Evolutionary conservation across 1,139 yeast species (phyloP), one percentile per base, ranked within the genome.

Genomic region (Kodamaea sp.): DNA sequence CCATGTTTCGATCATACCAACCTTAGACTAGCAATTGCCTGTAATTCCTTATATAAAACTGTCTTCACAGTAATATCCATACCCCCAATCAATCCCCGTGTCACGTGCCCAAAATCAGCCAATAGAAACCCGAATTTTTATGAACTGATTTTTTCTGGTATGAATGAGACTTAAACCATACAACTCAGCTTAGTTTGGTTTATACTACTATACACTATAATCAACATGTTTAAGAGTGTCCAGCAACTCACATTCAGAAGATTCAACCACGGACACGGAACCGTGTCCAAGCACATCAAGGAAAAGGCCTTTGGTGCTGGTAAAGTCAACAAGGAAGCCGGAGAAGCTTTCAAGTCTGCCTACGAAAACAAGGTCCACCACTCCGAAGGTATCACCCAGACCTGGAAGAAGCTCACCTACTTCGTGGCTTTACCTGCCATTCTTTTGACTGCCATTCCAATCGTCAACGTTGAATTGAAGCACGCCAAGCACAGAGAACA

Each of bases 401-500:
- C 83, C 53, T 92, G 98, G 98, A 81, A 78, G 66, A 89, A 83
- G 66, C 76, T 90, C 65, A 78, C 96, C 34, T 70, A 78, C 60
- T 73, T 78, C 42, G 79, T 88, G 43, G 96, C 95, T 36, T 64
- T 83, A 38, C 98, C 97, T 53, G 87, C 86, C 39, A 78, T 89
- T 48, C 62, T 77, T 36, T 73, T 78, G 55, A 76, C 94, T 46
- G 85, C 94, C 32, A 73, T 83, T 57, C 89, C 89, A 67, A 86
- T 94, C 37, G 80, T 76, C 66, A 78, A 76, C 54, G 73, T 84
- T 58, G 98, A 92, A 73, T 65, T 73, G 57, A 86, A 84, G 63
- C 97, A 89, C 61, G 92, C 92, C 48, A 77, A 83, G 55, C 97
- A 90, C 76, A 79, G 96, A 69, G 77, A 76, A 60, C 97, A 90